These are phyloP conservation scores for Schizopora paradoxa DNA, from an alignment of 1,284 basidiomycete genomes.

Conservation along the genomic window DNA sequence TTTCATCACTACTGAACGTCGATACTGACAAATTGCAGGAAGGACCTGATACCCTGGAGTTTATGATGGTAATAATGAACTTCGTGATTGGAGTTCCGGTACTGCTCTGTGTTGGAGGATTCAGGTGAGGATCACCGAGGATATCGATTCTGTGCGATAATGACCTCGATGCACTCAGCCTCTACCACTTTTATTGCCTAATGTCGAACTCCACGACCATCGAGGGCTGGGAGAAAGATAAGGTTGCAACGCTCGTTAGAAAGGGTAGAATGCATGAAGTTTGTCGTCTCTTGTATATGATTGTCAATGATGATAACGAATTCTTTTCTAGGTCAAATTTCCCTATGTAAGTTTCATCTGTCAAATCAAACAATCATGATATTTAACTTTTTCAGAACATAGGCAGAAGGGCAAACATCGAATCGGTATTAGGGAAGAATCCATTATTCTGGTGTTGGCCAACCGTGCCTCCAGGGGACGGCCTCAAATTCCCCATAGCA, in stretches of 20 bases:
- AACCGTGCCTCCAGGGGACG: constrained; percentile 58
- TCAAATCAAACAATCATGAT: not conserved
- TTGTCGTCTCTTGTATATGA: constrained; percentile 19
- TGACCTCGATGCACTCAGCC: constrained; percentile 33
- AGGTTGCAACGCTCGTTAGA: constrained; percentile 79
- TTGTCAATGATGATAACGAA: constrained; percentile 5
- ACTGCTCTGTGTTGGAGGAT: constrained; percentile 77
- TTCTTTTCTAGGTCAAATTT: constrained; percentile 65
- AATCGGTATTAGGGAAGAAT: constrained; percentile 71
- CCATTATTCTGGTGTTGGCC: constrained; percentile 84
- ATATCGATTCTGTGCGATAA: constrained; percentile 7
- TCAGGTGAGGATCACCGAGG: constrained; percentile 48
- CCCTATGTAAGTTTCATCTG: constrained; percentile 68
- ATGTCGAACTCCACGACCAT: constrained; percentile 89
- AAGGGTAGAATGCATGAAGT: constrained; percentile 84
- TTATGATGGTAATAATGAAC: constrained; percentile 86
- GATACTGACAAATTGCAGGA: constrained; percentile 42
- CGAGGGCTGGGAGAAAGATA: constrained; percentile 97
- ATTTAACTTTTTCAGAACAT: constrained; percentile 54
- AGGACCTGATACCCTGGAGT: constrained; percentile 61
- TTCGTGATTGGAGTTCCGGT: constrained; percentile 85
- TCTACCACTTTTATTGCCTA: constrained; percentile 88
- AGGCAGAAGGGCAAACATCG: constrained; percentile 66
- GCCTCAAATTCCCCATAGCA: constrained; percentile 72
- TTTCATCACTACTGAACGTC: constrained; percentile 8